These are phyloP conservation scores for Musa acuminata DNA, from an alignment of 176 grass and related monocot species.

Conservation along the genomic window DNA sequence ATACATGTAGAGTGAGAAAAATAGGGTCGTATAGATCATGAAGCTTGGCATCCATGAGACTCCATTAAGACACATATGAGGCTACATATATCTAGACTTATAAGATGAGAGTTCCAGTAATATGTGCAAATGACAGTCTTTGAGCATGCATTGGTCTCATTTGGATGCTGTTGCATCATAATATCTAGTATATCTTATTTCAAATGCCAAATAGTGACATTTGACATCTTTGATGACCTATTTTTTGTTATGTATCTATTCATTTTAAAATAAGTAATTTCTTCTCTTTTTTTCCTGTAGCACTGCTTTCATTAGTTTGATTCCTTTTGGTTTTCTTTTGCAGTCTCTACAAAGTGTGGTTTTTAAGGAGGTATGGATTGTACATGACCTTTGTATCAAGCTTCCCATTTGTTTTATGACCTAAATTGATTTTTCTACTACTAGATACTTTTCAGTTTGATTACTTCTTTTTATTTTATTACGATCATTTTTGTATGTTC, in stretches of 20 bases:
- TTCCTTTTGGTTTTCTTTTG: constrained; percentile 29
- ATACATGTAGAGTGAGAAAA: not conserved
- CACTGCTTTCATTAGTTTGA: constrained; percentile 16
- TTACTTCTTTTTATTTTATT: not conserved
- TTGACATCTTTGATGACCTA: too few species aligned
- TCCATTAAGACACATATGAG: too few species aligned
- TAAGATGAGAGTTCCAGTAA: too few species aligned
- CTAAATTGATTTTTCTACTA: constrained; percentile 4
- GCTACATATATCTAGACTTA: too few species aligned
- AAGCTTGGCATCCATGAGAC: not conserved
- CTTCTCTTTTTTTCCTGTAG: not conserved
- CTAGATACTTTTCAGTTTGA: constrained; percentile 10
- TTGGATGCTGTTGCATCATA: not conserved
- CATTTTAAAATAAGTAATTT: not conserved
- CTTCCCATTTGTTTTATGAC: not conserved
- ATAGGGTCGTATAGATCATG: not conserved
- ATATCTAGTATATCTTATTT: not conserved
- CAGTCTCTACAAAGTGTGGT: constrained; percentile 99
- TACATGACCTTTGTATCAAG: not conserved
- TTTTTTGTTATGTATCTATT: not conserved
- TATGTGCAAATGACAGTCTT: not conserved
- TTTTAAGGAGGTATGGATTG: constrained; percentile 66
- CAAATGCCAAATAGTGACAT: not conserved
- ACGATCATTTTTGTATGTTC: constrained; percentile 2
- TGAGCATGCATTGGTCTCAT: not conserved